Conservation (phyloP, 2,329 filamentous ascomycete species). For the Sporothrix curviconia region DNA sequence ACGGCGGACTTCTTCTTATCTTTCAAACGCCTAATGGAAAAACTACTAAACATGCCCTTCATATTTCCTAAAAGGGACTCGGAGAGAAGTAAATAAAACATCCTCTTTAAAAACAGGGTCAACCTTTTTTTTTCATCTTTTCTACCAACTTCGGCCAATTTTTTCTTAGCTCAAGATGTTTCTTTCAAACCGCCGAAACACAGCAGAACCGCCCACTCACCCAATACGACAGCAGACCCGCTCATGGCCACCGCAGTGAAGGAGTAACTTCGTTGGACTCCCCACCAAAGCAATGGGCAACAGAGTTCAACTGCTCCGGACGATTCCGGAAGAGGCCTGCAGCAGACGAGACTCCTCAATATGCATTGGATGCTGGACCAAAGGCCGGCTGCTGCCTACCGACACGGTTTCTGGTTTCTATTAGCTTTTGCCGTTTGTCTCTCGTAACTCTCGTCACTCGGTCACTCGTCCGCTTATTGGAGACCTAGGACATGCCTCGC, state of each 20-base stretch:
- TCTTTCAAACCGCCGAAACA: not conserved
- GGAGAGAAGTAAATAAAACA: not conserved
- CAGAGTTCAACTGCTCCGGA: not conserved
- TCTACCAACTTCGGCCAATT: slow-evolving; percentile 10
- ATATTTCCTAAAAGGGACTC: not conserved
- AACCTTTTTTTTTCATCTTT: not conserved
- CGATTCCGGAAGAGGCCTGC: slow-evolving; percentile 7
- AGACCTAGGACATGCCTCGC: too few species aligned
- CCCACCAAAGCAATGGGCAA: not conserved
- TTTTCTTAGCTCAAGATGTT: not conserved
- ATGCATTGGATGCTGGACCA: not conserved
- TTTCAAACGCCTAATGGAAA: too few species aligned
- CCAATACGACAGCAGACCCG: not conserved
- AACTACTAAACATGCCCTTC: too few species aligned
- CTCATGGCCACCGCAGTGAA: too few species aligned
- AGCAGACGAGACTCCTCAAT: not conserved
- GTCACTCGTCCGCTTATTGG: not conserved
- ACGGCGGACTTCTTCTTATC: too few species aligned
- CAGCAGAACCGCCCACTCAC: not conserved
- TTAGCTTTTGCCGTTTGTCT: not conserved
- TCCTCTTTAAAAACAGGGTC: not conserved
- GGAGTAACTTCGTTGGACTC: too few species aligned
- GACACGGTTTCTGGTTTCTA: not conserved
- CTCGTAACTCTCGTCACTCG: not conserved
- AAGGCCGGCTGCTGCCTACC: not conserved